Evolutionary conservation across 176 grass and related monocot species (phyloP), one percentile per base, ranked within the genome.

Genomic region (Oryza glaberrima): DNA sequence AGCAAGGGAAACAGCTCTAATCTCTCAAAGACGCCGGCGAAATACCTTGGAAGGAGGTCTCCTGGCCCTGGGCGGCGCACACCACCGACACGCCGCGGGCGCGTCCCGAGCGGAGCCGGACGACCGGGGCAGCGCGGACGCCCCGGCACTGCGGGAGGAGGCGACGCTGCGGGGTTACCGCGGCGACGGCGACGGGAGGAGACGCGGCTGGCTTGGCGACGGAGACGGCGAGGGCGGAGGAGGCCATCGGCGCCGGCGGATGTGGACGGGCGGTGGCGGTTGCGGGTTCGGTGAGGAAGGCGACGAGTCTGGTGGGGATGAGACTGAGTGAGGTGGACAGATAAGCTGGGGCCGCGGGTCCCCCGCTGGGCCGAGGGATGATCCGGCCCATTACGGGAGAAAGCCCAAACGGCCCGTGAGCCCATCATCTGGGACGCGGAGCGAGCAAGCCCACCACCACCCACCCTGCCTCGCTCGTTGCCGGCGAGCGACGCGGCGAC

Each of bases 41-140:
- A 5, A 60, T 81, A 94, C 92, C 92, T 91, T 90, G 64, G 83
- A 86, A 52, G 3, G 88, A 69, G 41, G 86, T 87, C 76, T 88
- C 93, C 88, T 92, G 70, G 14, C 77, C 77, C 86, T 95, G 78
- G 4, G 75, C 88, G 70, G 82, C 86, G 68, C 93, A 89, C 69
- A 82, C 83, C 22, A 92, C 86, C 46, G 45, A 56, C 35, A 66
- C 65, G 88, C 82, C 51, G 70, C 82, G 66, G 80, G 41, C 61
- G 54, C 48, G 67, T 48, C 47, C 46, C 15, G 67, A 73, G 52
- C 11, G 76, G 76, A 13, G 61, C 13, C 35, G 41, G 11, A 25
- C 32, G 11, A 25, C 32, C 43, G 54, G 28, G 45, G 51, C 75
- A 70, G 65, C 45, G 82, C 40, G 83, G 34, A 47, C 65, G 1